These are phyloP conservation scores for Syzygium aromaticum DNA, from an alignment of 345 rosid genomes.

Conservation along the genomic window DNA sequence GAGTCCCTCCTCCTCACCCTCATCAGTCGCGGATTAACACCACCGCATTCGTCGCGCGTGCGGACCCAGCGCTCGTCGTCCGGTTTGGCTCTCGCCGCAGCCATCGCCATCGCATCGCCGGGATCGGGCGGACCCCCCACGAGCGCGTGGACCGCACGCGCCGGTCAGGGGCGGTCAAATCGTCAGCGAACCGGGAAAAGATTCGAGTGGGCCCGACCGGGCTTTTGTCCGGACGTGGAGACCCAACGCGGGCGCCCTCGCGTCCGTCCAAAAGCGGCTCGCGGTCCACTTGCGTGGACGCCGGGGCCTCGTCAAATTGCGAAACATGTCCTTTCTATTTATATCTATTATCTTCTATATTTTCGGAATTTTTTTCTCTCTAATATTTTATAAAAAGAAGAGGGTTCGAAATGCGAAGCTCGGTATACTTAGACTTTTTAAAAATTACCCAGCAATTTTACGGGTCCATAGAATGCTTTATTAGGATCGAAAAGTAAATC, in stretches of 20 bases:
- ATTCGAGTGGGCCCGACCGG: not conserved
- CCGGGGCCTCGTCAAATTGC: not conserved
- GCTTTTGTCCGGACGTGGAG: not conserved
- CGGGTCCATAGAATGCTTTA: not conserved
- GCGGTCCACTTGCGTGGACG: not conserved
- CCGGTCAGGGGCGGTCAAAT: not conserved
- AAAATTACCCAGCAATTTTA: not conserved
- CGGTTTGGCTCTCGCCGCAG: not conserved
- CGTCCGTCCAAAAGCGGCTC: not conserved
- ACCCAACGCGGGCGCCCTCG: not conserved
- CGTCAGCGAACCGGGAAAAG: not conserved
- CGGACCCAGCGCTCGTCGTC: not conserved
- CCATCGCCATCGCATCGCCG: not conserved
- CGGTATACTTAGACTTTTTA: not conserved
- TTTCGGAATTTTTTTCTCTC: not conserved
- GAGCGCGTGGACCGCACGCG: not conserved
- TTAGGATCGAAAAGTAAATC: not conserved
- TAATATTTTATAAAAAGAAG: not conserved
- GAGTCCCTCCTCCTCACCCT: not conserved
- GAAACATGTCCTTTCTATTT: not conserved
- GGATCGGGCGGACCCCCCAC: not conserved
- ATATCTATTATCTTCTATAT: not conserved
- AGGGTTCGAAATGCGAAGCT: not conserved
- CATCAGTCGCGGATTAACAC: not conserved
- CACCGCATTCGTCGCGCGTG: not conserved